Base-by-base conservation (phyloP, 2,329 filamentous ascomycete species). In the Lecanoromycetidae sp. region DNA sequence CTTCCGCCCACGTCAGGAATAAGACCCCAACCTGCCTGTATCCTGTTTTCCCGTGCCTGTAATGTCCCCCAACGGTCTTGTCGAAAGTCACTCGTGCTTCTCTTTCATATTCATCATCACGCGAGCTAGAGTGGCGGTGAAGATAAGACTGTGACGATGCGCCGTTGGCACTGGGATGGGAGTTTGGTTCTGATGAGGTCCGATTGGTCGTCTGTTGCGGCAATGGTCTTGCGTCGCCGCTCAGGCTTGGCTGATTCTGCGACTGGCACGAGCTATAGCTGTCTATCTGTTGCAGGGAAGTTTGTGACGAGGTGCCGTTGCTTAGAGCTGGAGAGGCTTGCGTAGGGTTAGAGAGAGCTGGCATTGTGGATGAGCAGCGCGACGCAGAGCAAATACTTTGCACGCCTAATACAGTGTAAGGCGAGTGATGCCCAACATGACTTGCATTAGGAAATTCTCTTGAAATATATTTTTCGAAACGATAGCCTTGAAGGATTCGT, bases 1-100 rank as follows among this genome's bases (percentile, higher is more conserved):
- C 54, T 19, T 54, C 54, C 36, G 47, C 35, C 54, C 54, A 55
- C 29, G 50, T 53, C 4, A 55, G 25, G 44, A 52, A 53, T 19
- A 55, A 20, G 15, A 30, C 52, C 10, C 43, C 50, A 29, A 55
- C 54, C 5, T 49, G 38, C 22, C 43, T 52, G 29, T 55, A 55
- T 35, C 52, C 52, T 10, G 45, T 51, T 17, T 34, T 45, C n/a
- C 50, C 44, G 35, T 54, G 29, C 32, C 50, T 41, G 23, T 52
- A 53, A 23, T 51, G 52, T 10, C 54, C 52, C 10, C 32, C 47
- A 22, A 55, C 40, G 10, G 54, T 55, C 27, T 54, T 54, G 12
- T 55, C 43, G 43, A 55, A 55, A 1, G 30, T 36, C 25, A 54
- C 12, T 4, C 29, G 40, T 34, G 50, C 52, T 22, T 49, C 35